phyloP scores from a whole-genome alignment of 2,329 filamentous ascomycete genomes.

The Xylaria hypoxylon region DNA sequence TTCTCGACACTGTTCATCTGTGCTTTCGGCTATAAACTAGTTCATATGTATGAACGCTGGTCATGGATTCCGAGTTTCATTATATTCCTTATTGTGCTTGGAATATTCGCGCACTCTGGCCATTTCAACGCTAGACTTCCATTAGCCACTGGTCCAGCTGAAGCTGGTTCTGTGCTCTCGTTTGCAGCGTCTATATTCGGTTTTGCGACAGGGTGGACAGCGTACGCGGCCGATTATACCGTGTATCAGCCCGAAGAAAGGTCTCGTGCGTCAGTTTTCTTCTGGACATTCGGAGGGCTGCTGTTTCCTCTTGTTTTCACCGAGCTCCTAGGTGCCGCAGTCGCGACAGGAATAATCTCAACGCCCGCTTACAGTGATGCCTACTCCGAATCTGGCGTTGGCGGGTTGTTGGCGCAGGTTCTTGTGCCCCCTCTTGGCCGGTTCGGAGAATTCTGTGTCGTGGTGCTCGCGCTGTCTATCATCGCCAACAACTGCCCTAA shows the following conservation, averaged over 20 bases:
- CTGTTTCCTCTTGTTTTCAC: slow-evolving; percentile 79
- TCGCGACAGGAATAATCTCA: slow-evolving; percentile 71
- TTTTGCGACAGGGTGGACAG: slow-evolving; percentile 79
- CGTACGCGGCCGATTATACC: slow-evolving; percentile 81
- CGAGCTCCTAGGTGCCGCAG: slow-evolving; percentile 76
- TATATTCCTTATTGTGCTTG: slow-evolving; percentile 78
- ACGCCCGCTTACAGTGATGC: slow-evolving; percentile 66
- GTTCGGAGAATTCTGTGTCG: slow-evolving; percentile 79
- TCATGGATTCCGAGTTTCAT: slow-evolving; percentile 79
- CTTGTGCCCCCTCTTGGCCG: slow-evolving; percentile 71
- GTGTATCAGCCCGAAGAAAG: slow-evolving; percentile 78
- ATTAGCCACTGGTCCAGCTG: slow-evolving; percentile 67
- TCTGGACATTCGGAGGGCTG: slow-evolving; percentile 76
- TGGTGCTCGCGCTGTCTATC: slow-evolving; percentile 74
- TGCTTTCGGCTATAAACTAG: slow-evolving; percentile 80
- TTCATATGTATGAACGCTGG: slow-evolving; percentile 81
- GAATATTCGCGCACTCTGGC: slow-evolving; percentile 74
- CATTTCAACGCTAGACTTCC: slow-evolving; percentile 69
- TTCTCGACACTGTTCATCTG: slow-evolving; percentile 75
- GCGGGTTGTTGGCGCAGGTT: slow-evolving; percentile 74
- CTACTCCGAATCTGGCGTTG: slow-evolving; percentile 68
- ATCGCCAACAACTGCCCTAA: slow-evolving; percentile 79
- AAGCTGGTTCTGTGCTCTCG: slow-evolving; percentile 72
- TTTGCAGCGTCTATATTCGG: slow-evolving; percentile 75
- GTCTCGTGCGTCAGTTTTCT: slow-evolving; percentile 72